Conservation (phyloP, 2,329 filamentous ascomycete species). For the Fusarium sp. region DNA sequence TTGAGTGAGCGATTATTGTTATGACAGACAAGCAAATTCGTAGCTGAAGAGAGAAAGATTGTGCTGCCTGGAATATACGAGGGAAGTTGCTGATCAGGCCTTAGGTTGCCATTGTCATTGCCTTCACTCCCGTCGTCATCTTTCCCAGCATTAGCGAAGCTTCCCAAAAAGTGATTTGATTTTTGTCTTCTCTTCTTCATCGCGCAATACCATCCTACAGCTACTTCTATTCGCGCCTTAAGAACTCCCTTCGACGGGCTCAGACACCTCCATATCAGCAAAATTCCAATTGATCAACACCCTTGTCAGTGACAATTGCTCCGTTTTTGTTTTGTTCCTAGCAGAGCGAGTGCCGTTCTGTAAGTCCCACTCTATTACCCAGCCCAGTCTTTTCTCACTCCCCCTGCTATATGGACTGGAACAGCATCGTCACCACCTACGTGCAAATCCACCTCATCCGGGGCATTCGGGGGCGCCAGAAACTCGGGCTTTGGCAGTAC, state of each 20-base stretch:
- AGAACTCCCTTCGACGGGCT: slow-evolving; percentile 16
- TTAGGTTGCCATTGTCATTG: neutral
- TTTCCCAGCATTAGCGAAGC: slow-evolving; percentile 6
- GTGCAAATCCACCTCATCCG: slow-evolving; percentile 30
- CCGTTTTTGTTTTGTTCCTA: slow-evolving; percentile 36
- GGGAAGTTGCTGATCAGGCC: slow-evolving; percentile 12
- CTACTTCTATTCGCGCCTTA: neutral
- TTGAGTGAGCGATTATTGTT: slow-evolving; percentile 39
- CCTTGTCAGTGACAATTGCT: slow-evolving; percentile 28
- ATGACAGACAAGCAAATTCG: neutral
- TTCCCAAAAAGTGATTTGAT: slow-evolving; percentile 18
- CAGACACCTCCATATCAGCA: slow-evolving; percentile 19
- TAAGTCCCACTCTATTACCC: slow-evolving; percentile 32
- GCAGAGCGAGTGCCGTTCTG: slow-evolving; percentile 12
- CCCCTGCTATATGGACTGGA: slow-evolving; percentile 27
- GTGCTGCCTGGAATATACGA: slow-evolving; percentile 27
- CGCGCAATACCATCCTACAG: slow-evolving; percentile 1
- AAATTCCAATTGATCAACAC: slow-evolving; percentile 27
- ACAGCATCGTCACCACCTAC: slow-evolving; percentile 28
- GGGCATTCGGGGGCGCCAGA: slow-evolving; percentile 19
- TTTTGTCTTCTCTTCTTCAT: neutral
- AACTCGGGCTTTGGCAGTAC: neutral
- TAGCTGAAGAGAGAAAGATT: slow-evolving; percentile 2
- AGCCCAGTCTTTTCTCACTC: slow-evolving; percentile 24
- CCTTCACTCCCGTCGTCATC: neutral